Conservation (phyloP, 768 basidiomycete species). For the Strobilomyces dryophilus region DNA sequence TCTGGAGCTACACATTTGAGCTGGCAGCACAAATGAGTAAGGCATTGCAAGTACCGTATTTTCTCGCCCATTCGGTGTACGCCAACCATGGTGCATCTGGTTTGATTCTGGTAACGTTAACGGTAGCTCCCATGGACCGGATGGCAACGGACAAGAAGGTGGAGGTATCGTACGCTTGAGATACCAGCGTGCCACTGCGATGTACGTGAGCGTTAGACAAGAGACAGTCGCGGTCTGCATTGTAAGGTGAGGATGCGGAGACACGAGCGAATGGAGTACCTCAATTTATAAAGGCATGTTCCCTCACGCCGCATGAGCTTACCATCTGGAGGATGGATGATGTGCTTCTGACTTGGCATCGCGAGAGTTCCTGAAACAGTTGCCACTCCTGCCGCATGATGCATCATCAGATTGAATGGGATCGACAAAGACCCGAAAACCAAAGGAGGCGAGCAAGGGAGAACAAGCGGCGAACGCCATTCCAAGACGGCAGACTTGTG, state of each 20-base stretch:
- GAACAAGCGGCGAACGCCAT: background rate
- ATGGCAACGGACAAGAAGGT: conserved; percentile 26
- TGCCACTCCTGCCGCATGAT: background rate
- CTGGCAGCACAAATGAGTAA: background rate
- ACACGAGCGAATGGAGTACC: background rate
- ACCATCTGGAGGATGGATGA: background rate
- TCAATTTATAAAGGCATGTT: background rate
- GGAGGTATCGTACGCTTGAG: background rate
- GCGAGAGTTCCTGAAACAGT: background rate
- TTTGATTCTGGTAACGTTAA: conserved; percentile 17
- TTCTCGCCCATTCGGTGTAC: conserved; percentile 37
- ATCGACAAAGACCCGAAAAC: background rate
- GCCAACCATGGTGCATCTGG: conserved; percentile 31
- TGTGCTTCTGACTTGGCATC: background rate
- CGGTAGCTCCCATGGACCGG: conserved; percentile 36
- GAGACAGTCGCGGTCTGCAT: conserved; percentile 9
- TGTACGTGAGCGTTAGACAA: conserved; percentile 1
- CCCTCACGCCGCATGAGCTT: background rate
- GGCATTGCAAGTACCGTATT: conserved; percentile 27
- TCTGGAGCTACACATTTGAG: conserved; percentile 23
- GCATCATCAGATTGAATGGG: background rate
- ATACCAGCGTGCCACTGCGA: conserved; percentile 6
- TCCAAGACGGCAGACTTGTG: background rate
- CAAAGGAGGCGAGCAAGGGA: background rate
- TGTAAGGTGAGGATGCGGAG: background rate